Evolutionary conservation across 2,329 filamentous ascomycete genomes (phyloP).

Genomic region (Aspergillus spinulosporus): DNA sequence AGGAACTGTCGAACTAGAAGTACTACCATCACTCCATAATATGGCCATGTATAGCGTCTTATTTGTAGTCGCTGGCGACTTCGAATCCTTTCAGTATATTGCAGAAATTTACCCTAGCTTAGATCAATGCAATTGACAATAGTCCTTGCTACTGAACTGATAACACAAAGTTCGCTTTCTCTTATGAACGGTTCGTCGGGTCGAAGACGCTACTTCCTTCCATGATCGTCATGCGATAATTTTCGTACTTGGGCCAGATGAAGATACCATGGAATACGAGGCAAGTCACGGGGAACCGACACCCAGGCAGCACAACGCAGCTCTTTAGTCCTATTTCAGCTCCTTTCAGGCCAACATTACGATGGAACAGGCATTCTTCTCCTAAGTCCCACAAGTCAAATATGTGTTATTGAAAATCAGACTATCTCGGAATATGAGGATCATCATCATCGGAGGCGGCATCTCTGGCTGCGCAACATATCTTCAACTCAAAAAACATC

Average conservation of each 20-base stretch:
- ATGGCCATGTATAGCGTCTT: neutral
- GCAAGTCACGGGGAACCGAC: neutral
- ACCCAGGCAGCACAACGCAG: neutral
- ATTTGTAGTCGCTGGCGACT: slow-evolving; percentile 31
- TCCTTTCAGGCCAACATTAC: neutral
- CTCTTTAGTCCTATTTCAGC: neutral
- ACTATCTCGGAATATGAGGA: slow-evolving; percentile 35
- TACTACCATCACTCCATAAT: slow-evolving; percentile 9
- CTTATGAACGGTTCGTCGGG: neutral
- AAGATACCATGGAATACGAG: neutral
- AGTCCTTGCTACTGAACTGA: neutral
- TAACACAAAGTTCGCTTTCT: neutral
- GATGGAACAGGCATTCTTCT: no score
- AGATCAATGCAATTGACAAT: slow-evolving; percentile 3
- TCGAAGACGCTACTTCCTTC: no score
- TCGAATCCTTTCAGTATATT: slow-evolving; percentile 3
- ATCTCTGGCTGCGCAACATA: slow-evolving; percentile 45
- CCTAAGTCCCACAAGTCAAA: no score
- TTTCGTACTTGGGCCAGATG: no score
- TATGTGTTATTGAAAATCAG: no score
- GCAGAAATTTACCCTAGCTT: slow-evolving; percentile 3
- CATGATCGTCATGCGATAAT: no score
- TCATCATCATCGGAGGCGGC: slow-evolving; percentile 47
- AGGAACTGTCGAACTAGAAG: slow-evolving; percentile 54
- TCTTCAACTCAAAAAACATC: slow-evolving; percentile 43